These are phyloP conservation scores for Chrysoporthe puriensis DNA, from an alignment of 2,329 filamentous ascomycete genomes.

Conservation along the genomic window DNA sequence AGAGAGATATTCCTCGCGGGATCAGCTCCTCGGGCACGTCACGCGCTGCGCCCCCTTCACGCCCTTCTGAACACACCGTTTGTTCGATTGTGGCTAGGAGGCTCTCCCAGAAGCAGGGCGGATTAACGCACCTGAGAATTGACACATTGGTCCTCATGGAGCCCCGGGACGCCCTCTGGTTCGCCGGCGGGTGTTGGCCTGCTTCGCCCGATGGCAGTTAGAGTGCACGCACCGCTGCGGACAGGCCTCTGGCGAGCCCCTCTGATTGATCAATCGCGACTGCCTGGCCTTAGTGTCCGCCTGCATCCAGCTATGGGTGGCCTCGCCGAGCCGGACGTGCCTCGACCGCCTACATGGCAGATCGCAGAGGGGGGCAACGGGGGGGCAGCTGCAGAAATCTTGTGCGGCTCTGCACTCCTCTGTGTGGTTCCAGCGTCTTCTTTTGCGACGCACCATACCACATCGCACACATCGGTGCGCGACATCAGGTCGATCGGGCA, in stretches of 20 bases:
- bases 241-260: conserved; percentile 14
- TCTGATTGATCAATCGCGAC: conserved; percentile 27
- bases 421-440: conserved; percentile 17
- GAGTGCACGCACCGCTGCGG: conserved; percentile 15
- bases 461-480: conserved; percentile 12
- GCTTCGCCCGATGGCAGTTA: conserved; percentile 7
- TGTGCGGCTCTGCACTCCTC: conserved; percentile 20
- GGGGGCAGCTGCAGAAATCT: conserved; percentile 12
- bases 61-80: neutral
- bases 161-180: conserved; percentile 19
- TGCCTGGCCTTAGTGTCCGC: conserved; percentile 18
- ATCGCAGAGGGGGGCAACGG: neutral
- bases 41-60: conserved; percentile 11
- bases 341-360: too few species aligned
- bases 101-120: conserved; percentile 24
- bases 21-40: conserved; percentile 16
- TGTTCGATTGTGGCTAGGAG: conserved; percentile 18
- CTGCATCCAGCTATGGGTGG: conserved; percentile 14
- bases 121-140: conserved; percentile 11
- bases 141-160: conserved; percentile 19
- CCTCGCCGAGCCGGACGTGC: neutral
- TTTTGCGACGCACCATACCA: neutral
- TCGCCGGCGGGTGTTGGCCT: conserved; percentile 17
- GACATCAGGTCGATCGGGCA: conserved; percentile 19
- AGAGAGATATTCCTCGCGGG: neutral